Evolutionary conservation across 352 stramenopile species (phyloP).

Genomic region (Globisporangium middletonii): DNA sequence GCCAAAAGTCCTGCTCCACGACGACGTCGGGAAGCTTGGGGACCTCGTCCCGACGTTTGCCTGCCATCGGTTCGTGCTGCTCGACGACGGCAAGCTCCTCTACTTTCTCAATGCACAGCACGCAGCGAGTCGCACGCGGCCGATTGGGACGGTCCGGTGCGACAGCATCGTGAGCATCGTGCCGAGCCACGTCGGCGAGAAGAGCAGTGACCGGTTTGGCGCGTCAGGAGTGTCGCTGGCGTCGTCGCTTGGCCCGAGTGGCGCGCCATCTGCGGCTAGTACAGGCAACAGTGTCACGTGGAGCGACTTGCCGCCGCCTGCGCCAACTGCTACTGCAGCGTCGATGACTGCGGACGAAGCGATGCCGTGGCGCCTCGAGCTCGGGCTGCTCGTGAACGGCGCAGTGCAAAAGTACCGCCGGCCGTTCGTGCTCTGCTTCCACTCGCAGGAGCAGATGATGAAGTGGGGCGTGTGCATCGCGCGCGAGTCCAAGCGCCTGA

Average conservation of each 20-base stretch:
- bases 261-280: slow-evolving; percentile 1
- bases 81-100: slow-evolving; percentile 78
- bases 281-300: slow-evolving; percentile 8
- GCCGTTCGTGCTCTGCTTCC: slow-evolving; percentile 74
- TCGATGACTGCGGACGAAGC: slow-evolving; percentile 23
- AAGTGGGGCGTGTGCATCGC: slow-evolving; percentile 79
- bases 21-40: slow-evolving; percentile 68
- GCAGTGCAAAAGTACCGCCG: slow-evolving; percentile 63
- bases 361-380: slow-evolving; percentile 72
- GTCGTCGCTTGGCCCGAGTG: slow-evolving; percentile 2
- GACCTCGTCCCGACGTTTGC: slow-evolving; percentile 69
- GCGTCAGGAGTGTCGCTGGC: slow-evolving; percentile 49
- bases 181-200: slow-evolving; percentile 53
- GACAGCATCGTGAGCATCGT: slow-evolving; percentile 79
- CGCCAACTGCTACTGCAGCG: too few relatives aligned
- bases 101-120: slow-evolving; percentile 61
- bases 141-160: slow-evolving; percentile 77
- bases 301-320: slow-evolving; percentile 3
- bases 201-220: slow-evolving; percentile 35
- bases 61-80: slow-evolving; percentile 62
- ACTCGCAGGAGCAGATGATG: slow-evolving; percentile 78
- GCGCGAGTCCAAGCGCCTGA: slow-evolving; percentile 74
- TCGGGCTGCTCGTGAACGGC: slow-evolving; percentile 58
- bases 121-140: slow-evolving; percentile 47
- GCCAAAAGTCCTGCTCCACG: slow-evolving; percentile 59